Percentiles rank a stretch among this genome's conserved stretches.
These are phyloP conservation scores for Globisporangium emineosum DNA, from an alignment of 352 stramenopile genomes.

Conservation along the genomic window DNA sequence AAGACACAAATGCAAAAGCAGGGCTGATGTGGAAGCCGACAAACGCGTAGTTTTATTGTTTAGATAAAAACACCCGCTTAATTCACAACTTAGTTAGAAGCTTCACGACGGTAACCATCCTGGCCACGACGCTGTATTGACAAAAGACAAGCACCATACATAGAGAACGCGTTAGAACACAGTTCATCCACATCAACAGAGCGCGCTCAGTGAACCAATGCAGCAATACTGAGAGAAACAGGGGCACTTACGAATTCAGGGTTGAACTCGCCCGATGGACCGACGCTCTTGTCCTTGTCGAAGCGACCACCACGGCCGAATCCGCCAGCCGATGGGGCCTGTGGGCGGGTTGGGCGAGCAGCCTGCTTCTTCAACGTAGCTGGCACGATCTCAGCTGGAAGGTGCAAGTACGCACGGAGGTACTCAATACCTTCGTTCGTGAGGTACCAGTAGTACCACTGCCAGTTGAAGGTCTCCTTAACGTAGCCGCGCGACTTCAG, in stretches of 20 bases:
- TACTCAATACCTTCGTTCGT: slow-evolving; percentile 99
- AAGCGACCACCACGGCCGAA: slow-evolving; percentile 79
- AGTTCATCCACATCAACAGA: slow-evolving; percentile 4
- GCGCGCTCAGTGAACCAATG: neutral
- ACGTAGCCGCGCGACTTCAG: slow-evolving; percentile 97
- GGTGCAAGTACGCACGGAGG: slow-evolving; percentile 96
- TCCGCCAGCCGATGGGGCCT: slow-evolving; percentile 66
- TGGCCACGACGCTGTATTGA: slow-evolving; percentile 58
- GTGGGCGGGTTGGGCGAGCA: slow-evolving; percentile 73
- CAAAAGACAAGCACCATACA: slow-evolving; percentile 4
- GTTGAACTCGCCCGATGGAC: slow-evolving; percentile 86
- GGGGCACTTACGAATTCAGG: slow-evolving; percentile 77
- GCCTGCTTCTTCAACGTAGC: slow-evolving; percentile 98
- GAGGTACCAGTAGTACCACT: slow-evolving; percentile 99
- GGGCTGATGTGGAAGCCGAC: slow-evolving; percentile 40
- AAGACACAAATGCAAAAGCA: neutral
- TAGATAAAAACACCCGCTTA: slow-evolving; percentile 47
- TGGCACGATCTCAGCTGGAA: slow-evolving; percentile 98
- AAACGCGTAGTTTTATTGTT: slow-evolving; percentile 74
- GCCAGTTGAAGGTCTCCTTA: slow-evolving; percentile 99
- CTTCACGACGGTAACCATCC: slow-evolving; percentile 87
- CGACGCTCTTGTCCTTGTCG: slow-evolving; percentile 89
- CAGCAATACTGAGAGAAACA: neutral
- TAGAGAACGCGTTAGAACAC: neutral
- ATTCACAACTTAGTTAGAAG: slow-evolving; percentile 67